A percentile compares a stretch with the other conserved stretches of the same genome.
These are phyloP conservation scores for Psilocybe azurescens DNA, from an alignment of 768 basidiomycete genomes.

Conservation along the genomic window DNA sequence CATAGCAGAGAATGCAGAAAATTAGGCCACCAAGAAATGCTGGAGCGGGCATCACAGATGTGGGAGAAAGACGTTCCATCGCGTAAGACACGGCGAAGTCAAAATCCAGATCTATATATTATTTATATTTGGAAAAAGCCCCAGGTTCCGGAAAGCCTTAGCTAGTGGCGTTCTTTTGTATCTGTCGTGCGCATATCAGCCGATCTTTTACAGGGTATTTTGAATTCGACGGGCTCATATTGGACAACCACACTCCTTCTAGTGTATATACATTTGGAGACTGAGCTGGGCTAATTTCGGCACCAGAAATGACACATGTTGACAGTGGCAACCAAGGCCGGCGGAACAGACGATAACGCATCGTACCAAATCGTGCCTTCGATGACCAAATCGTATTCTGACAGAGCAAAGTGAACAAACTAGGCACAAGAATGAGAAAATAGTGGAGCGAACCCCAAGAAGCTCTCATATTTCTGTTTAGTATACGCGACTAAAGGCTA, in stretches of 20 bases:
- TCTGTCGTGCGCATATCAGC: neutral
- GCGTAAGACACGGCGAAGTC: neutral
- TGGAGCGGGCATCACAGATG: neutral
- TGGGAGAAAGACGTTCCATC: neutral
- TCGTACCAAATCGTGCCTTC: neutral
- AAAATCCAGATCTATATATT: neutral
- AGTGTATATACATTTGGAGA: neutral
- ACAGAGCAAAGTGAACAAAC: neutral
- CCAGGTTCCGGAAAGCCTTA: neutral
- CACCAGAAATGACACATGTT: neutral
- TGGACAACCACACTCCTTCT: neutral
- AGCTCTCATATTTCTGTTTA: too few relatives aligned
- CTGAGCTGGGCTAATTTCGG: neutral
- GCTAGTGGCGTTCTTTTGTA: neutral
- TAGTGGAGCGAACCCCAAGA: neutral
- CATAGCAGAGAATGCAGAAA: conserved; percentile 10
- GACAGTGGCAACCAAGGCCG: neutral
- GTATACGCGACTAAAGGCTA: too few relatives aligned
- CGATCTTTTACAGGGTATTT: neutral
- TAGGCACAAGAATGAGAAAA: neutral
- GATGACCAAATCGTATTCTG: neutral
- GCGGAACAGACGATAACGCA: neutral
- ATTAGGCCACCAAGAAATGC: conserved; percentile 5
- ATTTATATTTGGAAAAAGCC: neutral
- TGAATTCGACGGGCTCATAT: neutral